phyloP scores from a whole-genome alignment of 257 asterid genomes.

The Nicotiana undulata region DNA sequence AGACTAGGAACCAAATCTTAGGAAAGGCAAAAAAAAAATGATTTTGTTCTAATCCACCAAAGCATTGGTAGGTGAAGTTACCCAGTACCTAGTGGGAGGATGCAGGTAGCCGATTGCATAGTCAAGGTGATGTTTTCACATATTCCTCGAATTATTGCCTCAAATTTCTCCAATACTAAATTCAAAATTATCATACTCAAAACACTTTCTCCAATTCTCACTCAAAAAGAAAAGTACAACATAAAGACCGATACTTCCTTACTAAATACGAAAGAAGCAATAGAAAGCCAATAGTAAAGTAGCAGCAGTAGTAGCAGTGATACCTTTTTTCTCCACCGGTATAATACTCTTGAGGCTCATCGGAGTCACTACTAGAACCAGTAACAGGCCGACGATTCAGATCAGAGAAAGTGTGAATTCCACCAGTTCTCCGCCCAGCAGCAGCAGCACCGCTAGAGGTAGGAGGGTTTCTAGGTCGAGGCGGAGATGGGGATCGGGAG shows the following conservation, averaged over 20 bases:
- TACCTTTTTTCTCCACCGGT: conserved; percentile 90
- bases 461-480: conserved; percentile 20
- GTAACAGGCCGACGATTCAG: conserved; percentile 44
- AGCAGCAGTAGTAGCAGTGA: neutral
- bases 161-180: neutral
- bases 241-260: neutral
- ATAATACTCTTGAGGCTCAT: conserved; percentile 71
- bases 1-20: neutral
- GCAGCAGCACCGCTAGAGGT: conserved; percentile 16
- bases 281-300: neutral
- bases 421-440: conserved; percentile 23
- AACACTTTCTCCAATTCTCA: neutral
- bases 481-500: conserved; percentile 24
- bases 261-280: neutral
- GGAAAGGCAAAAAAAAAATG: neutral
- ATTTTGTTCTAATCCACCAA: neutral
- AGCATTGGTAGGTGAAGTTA: too few relatives aligned
- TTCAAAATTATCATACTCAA: too few relatives aligned
- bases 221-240: neutral
- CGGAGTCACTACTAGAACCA: conserved; percentile 62
- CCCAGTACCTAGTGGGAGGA: neutral
- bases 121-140: neutral
- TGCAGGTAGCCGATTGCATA: neutral
- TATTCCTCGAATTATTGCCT: neutral
- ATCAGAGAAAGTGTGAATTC: conserved; percentile 62